These are phyloP conservation scores for Pseudozyma thailandica DNA, from an alignment of 1,284 basidiomycete species.

Conservation along the genomic window DNA sequence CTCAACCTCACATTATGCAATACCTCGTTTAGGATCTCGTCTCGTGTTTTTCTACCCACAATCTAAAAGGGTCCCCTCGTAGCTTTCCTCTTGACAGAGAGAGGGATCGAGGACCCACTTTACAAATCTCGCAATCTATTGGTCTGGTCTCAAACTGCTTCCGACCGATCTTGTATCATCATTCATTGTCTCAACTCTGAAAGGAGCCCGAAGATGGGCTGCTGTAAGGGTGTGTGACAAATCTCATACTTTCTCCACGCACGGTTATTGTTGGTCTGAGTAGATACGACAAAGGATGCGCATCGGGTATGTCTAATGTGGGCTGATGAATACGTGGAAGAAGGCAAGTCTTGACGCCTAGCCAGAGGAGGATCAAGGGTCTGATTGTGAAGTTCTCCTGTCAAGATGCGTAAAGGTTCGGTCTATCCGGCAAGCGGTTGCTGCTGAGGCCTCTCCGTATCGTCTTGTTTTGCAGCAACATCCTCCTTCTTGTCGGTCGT, in stretches of 20 bases:
- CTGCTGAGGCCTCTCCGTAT: not conserved
- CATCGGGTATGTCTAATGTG: too few relatives aligned
- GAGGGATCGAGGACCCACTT: not conserved
- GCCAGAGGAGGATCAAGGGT: not conserved
- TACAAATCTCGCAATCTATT: constrained; percentile 10
- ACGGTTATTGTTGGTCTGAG: too few relatives aligned
- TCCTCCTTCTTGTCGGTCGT: not conserved
- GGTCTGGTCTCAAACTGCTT: constrained; percentile 3
- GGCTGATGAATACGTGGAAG: too few relatives aligned
- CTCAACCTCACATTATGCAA: constrained; percentile 6
- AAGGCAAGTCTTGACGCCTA: not conserved
- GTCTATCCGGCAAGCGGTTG: constrained; percentile 1
- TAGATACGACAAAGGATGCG: too few relatives aligned
- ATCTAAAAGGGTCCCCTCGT: constrained; percentile 6
- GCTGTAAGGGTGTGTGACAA: not conserved
- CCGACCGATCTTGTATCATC: constrained; percentile 17
- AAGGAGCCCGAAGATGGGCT: too few relatives aligned
- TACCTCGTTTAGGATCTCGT: constrained; percentile 18
- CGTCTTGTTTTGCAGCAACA: not conserved
- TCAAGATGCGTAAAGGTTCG: too few relatives aligned
- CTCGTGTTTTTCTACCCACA: constrained; percentile 7
- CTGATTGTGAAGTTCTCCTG: too few relatives aligned
- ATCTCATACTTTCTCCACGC: not conserved
- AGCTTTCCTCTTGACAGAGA: not conserved
- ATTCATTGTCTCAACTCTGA: too few relatives aligned